Base-by-base conservation (phyloP, 1,284 basidiomycete species). In the Melampsora americana region DNA sequence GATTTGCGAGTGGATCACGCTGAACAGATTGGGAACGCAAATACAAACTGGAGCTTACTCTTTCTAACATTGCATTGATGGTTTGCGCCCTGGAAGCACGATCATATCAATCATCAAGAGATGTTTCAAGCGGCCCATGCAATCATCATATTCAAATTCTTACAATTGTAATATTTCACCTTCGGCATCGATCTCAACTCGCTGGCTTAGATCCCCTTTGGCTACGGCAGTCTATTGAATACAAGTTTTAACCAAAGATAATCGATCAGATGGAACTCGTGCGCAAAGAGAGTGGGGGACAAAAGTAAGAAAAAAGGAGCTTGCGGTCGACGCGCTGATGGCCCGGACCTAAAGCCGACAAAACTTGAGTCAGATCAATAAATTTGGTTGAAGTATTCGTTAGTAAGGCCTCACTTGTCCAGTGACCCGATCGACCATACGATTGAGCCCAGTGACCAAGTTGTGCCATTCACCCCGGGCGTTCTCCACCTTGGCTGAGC, bases 91-190 rank as follows among this genome's bases (percentile, higher is more conserved):
- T 75, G 26, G 5, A 20, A 62, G 11, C 23, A 35, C 20, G 9
- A 62, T 6, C 18, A 30, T 62, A 62, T 28, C 5, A 9, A 42
- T 39, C 42, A n/a, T 12, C 23, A 32, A 46, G 59, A 5, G 18
- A 56, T 28, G 30, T 16, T 23, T 39, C 28, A 9, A 28, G 44
- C 5, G 39, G 18, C 16, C 68, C 5, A 28, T 6, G 28, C 23
- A 39, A 44, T 61, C 3, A 65, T 9, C 11, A 12, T 16, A 26
- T 16, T 50, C 1, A 32, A n/a, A 16, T 30, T 62, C 74, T 6
- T 97, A 97, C 82, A 99, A 85, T 84, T 98, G 95, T 72, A 97
- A 86, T 70, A 99, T 97, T 84, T 99, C 96, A 46, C 96, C 95
- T 56, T 90, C 89, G 1, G 95, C 95, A 81, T 96, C 92, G 80